These are phyloP conservation scores for Chrysanthemum makinoi DNA, from an alignment of 129 eudicot genomes.

Conservation along the genomic window DNA sequence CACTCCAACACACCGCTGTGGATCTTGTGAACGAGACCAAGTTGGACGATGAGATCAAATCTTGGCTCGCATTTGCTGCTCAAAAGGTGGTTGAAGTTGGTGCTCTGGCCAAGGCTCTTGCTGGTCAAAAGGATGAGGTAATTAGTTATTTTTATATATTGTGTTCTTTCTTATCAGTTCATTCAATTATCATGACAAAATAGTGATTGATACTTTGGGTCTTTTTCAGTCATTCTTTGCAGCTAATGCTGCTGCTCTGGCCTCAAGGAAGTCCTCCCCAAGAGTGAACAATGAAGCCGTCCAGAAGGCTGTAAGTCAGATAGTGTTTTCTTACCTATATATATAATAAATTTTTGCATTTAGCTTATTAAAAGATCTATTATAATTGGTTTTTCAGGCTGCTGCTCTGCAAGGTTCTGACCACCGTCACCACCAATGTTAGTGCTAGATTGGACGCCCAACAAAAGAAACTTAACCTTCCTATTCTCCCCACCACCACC, in stretches of 20 bases:
- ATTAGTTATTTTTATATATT: background rate
- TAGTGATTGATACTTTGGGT: background rate
- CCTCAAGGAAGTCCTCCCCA: conserved; percentile 92
- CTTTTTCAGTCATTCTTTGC: conserved; percentile 67
- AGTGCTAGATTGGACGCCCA: conserved; percentile 89
- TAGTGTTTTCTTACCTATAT: background rate
- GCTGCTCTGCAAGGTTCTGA: conserved; percentile 87
- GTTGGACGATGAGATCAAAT: conserved; percentile 75
- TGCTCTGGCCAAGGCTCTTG: conserved; percentile 82
- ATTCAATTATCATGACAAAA: background rate
- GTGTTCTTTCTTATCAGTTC: background rate
- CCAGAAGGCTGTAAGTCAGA: conserved; percentile 55
- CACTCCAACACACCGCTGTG: conserved; percentile 92
- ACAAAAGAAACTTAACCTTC: conserved; percentile 97
- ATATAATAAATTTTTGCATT: background rate
- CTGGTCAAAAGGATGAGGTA: conserved; percentile 84
- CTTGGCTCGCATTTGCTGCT: conserved; percentile 96
- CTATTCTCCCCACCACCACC: conserved; percentile 96
- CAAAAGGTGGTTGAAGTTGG: conserved; percentile 83
- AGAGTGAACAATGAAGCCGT: conserved; percentile 76
- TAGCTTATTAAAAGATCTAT: background rate
- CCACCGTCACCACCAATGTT: conserved; percentile 95
- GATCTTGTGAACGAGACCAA: conserved; percentile 73
- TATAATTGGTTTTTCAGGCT: conserved; percentile 47
- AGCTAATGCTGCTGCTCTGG: conserved; percentile 85